Base-by-base conservation (phyloP, 345 rosid genomes). In the Melaleuca quinquenervia region DNA sequence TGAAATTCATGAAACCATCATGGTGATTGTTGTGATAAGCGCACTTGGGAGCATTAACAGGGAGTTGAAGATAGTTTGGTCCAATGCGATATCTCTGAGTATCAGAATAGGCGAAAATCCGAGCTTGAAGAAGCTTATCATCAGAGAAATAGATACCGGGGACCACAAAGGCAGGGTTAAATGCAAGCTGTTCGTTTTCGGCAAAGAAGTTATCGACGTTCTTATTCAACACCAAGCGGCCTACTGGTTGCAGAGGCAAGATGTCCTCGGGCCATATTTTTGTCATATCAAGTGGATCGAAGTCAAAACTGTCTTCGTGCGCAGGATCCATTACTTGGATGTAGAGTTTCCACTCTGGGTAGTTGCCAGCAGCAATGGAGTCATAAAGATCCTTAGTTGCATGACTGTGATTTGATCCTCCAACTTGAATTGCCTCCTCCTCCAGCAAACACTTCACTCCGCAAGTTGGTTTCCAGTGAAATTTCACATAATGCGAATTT, bases 61-160 rank as follows among this genome's bases (percentile, higher is more conserved):
- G 99, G 60, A 97, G 94, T 82, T 93, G 99, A 86, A 97, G 92
- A 90, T 97, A 97, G 93, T 96, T 97, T 44, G 99, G 99, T 87
- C 99, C 99, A 75, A 97, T 99, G 53, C 99, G 98, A 90, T 97
- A 98, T 89, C 99, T 94, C 90, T 97, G 99, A 55, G 99, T 97
- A 89, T 97, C 99, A 36, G 96, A 32, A 84, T 97, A 97, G 22
- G 99, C 93, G 87, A 97, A 97, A 89, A 96, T 88, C 29, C 99
- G 90, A 88, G 91, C 91, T 93, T 96, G 99, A 83, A 97, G 99
- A 82, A 95, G 82, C 87, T 97, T 97, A 89, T 97, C 99, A 86
- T 97, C 93, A 13, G 99, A 96, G 86, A 93, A 97, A 82, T 94
- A 90, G 84, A 97, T 80, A 24, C 99, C 99, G 82, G 99, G 99